phyloP scores from a whole-genome alignment of 805 yeast species.

The Ogataea methanolica region DNA sequence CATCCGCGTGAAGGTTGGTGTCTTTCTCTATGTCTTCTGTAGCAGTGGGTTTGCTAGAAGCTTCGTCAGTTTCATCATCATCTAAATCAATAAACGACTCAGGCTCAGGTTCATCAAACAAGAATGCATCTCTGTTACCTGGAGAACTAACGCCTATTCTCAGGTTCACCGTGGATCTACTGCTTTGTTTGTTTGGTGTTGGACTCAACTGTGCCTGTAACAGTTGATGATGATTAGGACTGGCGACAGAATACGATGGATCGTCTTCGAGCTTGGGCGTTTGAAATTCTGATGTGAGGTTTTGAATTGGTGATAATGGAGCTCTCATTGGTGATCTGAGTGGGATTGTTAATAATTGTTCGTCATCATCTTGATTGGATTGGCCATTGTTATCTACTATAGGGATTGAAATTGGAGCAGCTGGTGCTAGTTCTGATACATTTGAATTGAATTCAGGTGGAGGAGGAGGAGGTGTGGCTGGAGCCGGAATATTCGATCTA shows the following conservation, averaged over 20 bases:
- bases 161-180: constrained; percentile 8
- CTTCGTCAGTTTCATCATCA: constrained; percentile 11
- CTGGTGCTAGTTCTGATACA: background rate
- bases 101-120: constrained; percentile 16
- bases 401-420: background rate
- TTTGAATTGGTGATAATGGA: constrained; percentile 3
- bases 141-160: constrained; percentile 12
- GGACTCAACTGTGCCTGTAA: constrained; percentile 1
- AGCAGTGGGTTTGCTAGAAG: background rate
- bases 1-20: background rate
- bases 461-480: background rate
- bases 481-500: too few species aligned
- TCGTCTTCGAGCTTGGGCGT: constrained; percentile 6
- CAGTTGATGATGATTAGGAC: background rate
- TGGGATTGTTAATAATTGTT: constrained; percentile 25
- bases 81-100: constrained; percentile 16
- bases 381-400: background rate
- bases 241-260: background rate
- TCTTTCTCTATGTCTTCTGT: background rate
- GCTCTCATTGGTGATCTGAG: constrained; percentile 28
- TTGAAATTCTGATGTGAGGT: constrained; percentile 9
- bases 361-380: constrained; percentile 7
- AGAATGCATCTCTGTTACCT: constrained; percentile 18
- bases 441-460: background rate
- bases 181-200: constrained; percentile 4